Evolutionary conservation across 192 early-diverging fungal species (phyloP).

Genomic region (Backusella sp.): DNA sequence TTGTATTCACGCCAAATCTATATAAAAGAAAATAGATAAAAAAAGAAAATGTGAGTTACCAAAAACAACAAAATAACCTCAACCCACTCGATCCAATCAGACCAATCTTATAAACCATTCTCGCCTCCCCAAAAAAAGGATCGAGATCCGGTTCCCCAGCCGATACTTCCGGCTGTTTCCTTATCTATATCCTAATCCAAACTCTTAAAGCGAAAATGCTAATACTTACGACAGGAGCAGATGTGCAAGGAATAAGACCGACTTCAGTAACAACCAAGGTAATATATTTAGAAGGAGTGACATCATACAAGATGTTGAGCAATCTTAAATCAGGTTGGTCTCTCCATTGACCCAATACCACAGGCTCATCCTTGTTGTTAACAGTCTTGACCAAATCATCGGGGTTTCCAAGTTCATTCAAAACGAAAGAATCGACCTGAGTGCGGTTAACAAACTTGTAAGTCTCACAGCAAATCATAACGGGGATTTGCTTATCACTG

Average conservation of each 20-base stretch:
- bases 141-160: background rate
- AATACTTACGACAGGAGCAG: slow-evolving; percentile 68
- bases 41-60: slow-evolving; percentile 4
- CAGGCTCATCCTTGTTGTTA: slow-evolving; percentile 3
- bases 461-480: slow-evolving; percentile 92
- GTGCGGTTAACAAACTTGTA: slow-evolving; percentile 95
- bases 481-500: slow-evolving; percentile 83
- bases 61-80: background rate
- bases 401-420: slow-evolving; percentile 94
- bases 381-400: slow-evolving; percentile 72
- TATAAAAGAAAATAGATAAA: background rate
- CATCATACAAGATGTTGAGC: slow-evolving; percentile 90
- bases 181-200: background rate
- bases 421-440: slow-evolving; percentile 93
- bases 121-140: background rate
- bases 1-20: slow-evolving; percentile 47
- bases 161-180: background rate
- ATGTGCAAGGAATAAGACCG: slow-evolving; percentile 88
- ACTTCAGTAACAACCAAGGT: slow-evolving; percentile 90
- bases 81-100: background rate
- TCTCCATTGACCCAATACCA: slow-evolving; percentile 68
- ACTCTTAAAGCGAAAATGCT: background rate
- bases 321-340: slow-evolving; percentile 74
- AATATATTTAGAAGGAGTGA: slow-evolving; percentile 93
- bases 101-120: background rate